These are phyloP conservation scores for Beauveria varroae DNA, from an alignment of 2,329 filamentous ascomycete genomes.

Conservation along the genomic window DNA sequence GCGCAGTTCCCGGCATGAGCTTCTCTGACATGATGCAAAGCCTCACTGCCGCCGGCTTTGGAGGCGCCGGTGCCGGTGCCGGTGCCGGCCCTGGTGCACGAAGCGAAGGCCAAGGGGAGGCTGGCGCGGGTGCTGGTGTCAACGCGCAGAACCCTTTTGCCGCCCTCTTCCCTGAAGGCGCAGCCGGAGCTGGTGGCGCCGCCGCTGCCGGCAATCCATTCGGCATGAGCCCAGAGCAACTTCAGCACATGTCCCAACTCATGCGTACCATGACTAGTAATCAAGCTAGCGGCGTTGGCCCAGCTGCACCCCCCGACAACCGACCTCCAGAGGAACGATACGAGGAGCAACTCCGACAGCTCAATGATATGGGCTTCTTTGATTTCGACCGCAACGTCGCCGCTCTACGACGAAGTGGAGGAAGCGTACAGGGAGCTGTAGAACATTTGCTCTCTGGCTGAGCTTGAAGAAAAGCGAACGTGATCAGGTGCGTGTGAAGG, in stretches of 20 bases:
- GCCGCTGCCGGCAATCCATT: slow-evolving; percentile 35
- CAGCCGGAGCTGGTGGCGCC: slow-evolving; percentile 26
- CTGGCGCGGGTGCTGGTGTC: neutral
- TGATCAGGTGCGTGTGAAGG: neutral
- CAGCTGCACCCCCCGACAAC: slow-evolving; percentile 62
- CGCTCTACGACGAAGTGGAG: slow-evolving; percentile 79
- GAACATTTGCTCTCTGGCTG: slow-evolving; percentile 54
- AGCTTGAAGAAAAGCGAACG: neutral
- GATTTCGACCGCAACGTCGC: slow-evolving; percentile 92
- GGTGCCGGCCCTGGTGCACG: neutral
- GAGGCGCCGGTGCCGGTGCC: slow-evolving; percentile 15
- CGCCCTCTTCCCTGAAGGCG: slow-evolving; percentile 46
- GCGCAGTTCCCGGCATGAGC: slow-evolving; percentile 14
- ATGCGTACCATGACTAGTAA: slow-evolving; percentile 28
- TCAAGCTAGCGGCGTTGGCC: slow-evolving; percentile 21
- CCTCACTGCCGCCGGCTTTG: slow-evolving; percentile 24
- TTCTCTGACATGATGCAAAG: slow-evolving; percentile 19
- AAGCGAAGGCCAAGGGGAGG: too few relatives aligned
- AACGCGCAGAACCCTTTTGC: slow-evolving; percentile 56
- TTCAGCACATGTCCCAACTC: slow-evolving; percentile 48
- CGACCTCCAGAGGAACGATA: slow-evolving; percentile 91
- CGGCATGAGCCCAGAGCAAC: slow-evolving; percentile 45
- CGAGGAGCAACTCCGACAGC: slow-evolving; percentile 77
- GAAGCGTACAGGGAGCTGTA: slow-evolving; percentile 87
- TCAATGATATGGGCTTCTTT: slow-evolving; percentile 99